Evolutionary conservation across 768 basidiomycete species (phyloP).

Genomic region (Pulveroboletus frians): DNA sequence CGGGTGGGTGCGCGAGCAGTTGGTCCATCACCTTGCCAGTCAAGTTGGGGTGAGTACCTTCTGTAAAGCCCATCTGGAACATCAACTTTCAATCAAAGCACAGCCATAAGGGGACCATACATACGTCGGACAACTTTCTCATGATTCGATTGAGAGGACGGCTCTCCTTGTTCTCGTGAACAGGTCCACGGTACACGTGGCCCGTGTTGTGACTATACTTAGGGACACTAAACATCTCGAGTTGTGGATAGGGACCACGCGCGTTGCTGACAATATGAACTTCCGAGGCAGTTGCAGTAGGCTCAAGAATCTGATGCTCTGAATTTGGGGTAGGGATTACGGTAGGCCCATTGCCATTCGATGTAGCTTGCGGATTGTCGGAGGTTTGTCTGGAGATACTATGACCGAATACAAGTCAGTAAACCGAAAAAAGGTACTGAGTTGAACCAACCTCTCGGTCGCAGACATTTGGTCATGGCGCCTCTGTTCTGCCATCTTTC

Average conservation of each 20-base stretch:
- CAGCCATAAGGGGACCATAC: slow-evolving; percentile 21
- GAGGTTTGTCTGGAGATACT: slow-evolving; percentile 26
- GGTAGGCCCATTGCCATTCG: slow-evolving; percentile 1
- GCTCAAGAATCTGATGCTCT: slow-evolving; percentile 14
- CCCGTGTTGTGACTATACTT: slow-evolving; percentile 34
- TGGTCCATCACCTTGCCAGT: slow-evolving; percentile 45
- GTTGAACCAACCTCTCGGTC: slow-evolving; percentile 24
- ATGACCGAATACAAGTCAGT: slow-evolving; percentile 5
- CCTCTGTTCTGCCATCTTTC: slow-evolving; percentile 36
- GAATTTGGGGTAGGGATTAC: slow-evolving; percentile 3
- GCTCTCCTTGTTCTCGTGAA: slow-evolving; percentile 23
- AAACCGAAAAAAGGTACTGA: not conserved
- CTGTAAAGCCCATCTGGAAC: slow-evolving; percentile 69
- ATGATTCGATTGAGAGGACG: slow-evolving; percentile 49
- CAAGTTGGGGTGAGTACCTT: slow-evolving; percentile 49
- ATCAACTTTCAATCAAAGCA: slow-evolving; percentile 9
- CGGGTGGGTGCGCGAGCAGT: slow-evolving; percentile 36
- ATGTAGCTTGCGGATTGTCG: slow-evolving; percentile 13
- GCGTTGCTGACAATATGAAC: slow-evolving; percentile 60
- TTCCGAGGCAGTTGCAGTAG: slow-evolving; percentile 14
- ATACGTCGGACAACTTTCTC: slow-evolving; percentile 58
- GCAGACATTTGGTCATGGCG: slow-evolving; percentile 15
- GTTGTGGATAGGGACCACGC: slow-evolving; percentile 52
- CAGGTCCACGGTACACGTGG: slow-evolving; percentile 19
- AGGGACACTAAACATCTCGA: slow-evolving; percentile 61